Conservation (phyloP, 768 basidiomycete genomes). For the Podaxis sp. region DNA sequence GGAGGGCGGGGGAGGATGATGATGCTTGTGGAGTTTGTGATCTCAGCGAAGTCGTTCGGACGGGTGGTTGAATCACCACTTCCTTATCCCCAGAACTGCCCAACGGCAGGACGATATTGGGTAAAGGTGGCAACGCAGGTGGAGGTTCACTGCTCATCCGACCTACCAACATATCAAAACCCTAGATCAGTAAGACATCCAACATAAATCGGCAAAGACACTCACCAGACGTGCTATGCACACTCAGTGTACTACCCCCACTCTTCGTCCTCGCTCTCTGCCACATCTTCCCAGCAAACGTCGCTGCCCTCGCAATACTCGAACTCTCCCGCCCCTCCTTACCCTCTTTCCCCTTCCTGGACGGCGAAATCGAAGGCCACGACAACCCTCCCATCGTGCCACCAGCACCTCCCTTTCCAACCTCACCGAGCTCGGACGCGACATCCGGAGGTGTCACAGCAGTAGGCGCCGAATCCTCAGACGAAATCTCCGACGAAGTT, state of each 20-base stretch:
- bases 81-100: neutral
- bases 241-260: constrained; percentile 42
- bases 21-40: neutral
- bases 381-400: constrained; percentile 21
- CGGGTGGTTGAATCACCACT: neutral
- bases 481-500: constrained; percentile 59
- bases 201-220: constrained; percentile 10
- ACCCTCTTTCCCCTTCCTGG: constrained; percentile 36
- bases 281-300: constrained; percentile 64
- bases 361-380: constrained; percentile 53
- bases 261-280: constrained; percentile 55
- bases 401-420: constrained; percentile 20
- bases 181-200: neutral
- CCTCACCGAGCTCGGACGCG: constrained; percentile 31
- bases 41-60: constrained; percentile 1
- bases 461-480: constrained; percentile 69
- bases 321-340: constrained; percentile 11
- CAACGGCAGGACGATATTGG: neutral
- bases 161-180: neutral
- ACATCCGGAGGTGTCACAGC: constrained; percentile 34
- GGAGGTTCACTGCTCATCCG: constrained; percentile 15
- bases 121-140: constrained; percentile 12
- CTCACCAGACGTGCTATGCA: constrained; percentile 42
- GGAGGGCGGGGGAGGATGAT: neutral
- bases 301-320: constrained; percentile 46